These are phyloP conservation scores for Hymenoscyphus fructigenus DNA, from an alignment of 2,329 filamentous ascomycete species.

Conservation along the genomic window DNA sequence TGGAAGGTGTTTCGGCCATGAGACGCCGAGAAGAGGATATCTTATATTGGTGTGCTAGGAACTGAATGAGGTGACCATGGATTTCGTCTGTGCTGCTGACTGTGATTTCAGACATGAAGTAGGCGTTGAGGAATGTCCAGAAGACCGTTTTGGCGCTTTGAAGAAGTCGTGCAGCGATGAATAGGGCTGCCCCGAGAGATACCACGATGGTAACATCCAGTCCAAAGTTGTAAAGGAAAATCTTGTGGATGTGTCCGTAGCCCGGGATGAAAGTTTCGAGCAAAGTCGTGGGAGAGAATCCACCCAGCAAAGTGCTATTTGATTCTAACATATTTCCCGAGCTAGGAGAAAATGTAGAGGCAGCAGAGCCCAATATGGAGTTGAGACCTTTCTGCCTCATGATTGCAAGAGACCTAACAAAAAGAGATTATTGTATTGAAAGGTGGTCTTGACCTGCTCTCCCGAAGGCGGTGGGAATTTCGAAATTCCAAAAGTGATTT, in stretches of 20 bases:
- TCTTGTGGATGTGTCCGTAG: slow-evolving; percentile 34
- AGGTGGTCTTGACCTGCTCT: neutral
- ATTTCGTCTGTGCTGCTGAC: slow-evolving; percentile 58
- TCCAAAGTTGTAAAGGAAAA: slow-evolving; percentile 31
- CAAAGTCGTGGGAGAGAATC: slow-evolving; percentile 28
- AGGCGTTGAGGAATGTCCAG: slow-evolving; percentile 42
- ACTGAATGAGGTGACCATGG: slow-evolving; percentile 58
- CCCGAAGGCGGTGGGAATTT: neutral
- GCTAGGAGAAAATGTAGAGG: slow-evolving; percentile 21
- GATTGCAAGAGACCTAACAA: slow-evolving; percentile 3
- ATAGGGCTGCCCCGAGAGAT: slow-evolving; percentile 27
- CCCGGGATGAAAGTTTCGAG: slow-evolving; percentile 37
- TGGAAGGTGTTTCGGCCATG: slow-evolving; percentile 55
- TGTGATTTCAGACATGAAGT: slow-evolving; percentile 53
- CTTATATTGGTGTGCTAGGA: slow-evolving; percentile 52
- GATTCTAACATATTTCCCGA: slow-evolving; percentile 16
- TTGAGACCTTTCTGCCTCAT: slow-evolving; percentile 22
- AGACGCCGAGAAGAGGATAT: slow-evolving; percentile 52
- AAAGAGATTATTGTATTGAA: neutral
- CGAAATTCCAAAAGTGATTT: neutral
- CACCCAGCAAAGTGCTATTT: slow-evolving; percentile 3
- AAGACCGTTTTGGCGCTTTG: slow-evolving; percentile 39
- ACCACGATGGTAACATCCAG: slow-evolving; percentile 36
- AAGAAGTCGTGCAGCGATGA: slow-evolving; percentile 45
- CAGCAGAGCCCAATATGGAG: slow-evolving; percentile 20